phyloP scores from a whole-genome alignment of 148 eudicot genomes.

The Vaccinium darrowii region DNA sequence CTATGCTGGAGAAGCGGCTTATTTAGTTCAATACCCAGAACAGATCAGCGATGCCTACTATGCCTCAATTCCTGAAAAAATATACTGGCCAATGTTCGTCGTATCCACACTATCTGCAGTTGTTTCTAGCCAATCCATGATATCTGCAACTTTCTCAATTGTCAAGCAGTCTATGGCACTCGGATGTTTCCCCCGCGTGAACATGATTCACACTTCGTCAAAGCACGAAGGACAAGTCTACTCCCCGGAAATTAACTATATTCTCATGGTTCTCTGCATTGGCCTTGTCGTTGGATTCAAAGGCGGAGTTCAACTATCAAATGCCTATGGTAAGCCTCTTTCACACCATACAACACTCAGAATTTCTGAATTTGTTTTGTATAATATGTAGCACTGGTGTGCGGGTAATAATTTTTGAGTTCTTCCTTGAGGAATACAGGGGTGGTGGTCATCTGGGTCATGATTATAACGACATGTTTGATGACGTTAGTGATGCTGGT shows the following conservation, averaged over 20 bases:
- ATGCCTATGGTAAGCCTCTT: constrained; percentile 25
- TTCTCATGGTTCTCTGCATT: constrained; percentile 19
- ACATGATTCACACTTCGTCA: constrained; percentile 24
- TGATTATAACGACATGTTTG: constrained; percentile 38
- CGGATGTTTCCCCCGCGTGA: constrained; percentile 29
- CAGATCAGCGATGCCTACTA: neutral
- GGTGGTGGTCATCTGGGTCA: constrained; percentile 39
- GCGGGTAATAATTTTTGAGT: neutral
- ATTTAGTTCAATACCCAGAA: constrained; percentile 12
- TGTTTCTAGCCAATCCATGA: constrained; percentile 26
- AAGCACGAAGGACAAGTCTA: constrained; percentile 30
- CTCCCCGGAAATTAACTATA: constrained; percentile 19
- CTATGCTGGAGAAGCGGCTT: constrained; percentile 21
- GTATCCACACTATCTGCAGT: constrained; percentile 13
- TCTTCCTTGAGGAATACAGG: constrained; percentile 18
- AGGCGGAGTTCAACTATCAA: constrained; percentile 2
- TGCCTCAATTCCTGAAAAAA: constrained; percentile 6
- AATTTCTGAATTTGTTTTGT: too few relatives aligned
- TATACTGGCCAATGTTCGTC: constrained; percentile 28
- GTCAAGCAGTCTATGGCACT: constrained; percentile 22
- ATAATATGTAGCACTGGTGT: neutral
- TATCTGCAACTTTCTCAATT: constrained; percentile 22
- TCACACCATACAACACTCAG: neutral
- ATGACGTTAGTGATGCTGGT: constrained; percentile 39
- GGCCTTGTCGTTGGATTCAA: constrained; percentile 17